A percentile compares a stretch with the other conserved stretches of the same genome.
Conservation (phyloP, 371 early-diverging fungal genomes). For the Synchytrium microbalum region DNA sequence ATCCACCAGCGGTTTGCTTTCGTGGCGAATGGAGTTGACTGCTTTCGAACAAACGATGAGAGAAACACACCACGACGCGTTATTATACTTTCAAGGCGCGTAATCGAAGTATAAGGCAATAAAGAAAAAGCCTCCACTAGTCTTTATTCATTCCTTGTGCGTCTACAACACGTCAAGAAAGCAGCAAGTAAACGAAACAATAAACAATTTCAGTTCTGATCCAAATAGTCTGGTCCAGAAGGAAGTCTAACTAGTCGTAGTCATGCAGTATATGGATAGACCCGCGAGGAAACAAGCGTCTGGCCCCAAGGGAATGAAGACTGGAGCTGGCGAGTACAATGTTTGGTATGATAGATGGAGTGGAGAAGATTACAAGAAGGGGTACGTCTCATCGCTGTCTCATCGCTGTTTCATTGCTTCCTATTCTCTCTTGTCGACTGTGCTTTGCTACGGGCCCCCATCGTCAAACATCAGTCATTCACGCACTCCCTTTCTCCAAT, state of each 20-base stretch:
- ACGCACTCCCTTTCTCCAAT: background rate
- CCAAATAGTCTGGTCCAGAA: too few species aligned
- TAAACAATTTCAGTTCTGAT: too few species aligned
- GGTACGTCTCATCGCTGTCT: conserved; percentile 5
- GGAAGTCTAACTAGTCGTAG: background rate
- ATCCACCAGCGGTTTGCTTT: too few species aligned
- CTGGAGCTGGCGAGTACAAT: conserved; percentile 40
- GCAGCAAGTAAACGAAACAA: too few species aligned
- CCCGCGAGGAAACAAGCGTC: conserved; percentile 10
- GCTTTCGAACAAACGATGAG: too few species aligned
- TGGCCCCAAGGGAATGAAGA: background rate
- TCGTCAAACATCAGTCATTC: background rate
- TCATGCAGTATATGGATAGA: conserved; percentile 5
- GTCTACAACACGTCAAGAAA: too few species aligned
- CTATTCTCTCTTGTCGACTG: background rate
- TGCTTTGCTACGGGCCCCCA: background rate
- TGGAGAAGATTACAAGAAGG: conserved; percentile 24
- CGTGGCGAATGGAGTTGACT: too few species aligned
- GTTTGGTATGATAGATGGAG: conserved; percentile 65
- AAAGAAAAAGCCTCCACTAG: too few species aligned
- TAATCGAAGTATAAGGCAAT: too few species aligned
- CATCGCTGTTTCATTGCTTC: conserved; percentile 14
- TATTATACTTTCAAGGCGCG: too few species aligned
- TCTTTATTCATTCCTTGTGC: too few species aligned
- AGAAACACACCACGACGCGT: too few species aligned